Evolutionary conservation across 176 grass and related monocot genomes (phyloP), one percentile per base, ranked within the genome.

Genomic region (Guadua angustifolia): DNA sequence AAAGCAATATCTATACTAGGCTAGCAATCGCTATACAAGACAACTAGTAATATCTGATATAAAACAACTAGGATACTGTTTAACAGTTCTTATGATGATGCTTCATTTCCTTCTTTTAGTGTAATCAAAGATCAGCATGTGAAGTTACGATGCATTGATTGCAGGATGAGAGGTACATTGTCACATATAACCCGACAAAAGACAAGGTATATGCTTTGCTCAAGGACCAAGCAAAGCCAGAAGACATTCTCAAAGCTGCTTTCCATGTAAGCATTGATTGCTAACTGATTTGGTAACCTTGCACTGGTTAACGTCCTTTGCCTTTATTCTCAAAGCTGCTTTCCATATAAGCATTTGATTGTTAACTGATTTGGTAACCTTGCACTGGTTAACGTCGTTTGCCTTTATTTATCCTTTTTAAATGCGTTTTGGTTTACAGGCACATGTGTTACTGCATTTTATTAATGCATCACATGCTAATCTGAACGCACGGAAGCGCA

Each of bases 121-220:
- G 12, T 26, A 74, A 44, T 53, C 33, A 53, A 73, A 68, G 25
- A 75, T 33, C 33, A 5, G 26, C 17, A 53, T 64, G 22, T 60
- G 4, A 79, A 40, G 12, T 75, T 57, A 21, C 59, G 24, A 19
- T 14, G 4, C 9, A 19, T 74, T 8, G 12, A 63, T 86, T 86
- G 50, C 81, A 99, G 96, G 92, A 90, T 66, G 96, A 99, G 77
- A 94, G 93, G 83, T 98, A 95, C 73, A 87, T 98, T 33, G 93
- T 98, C 62, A 98, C 91, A 11, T 98, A 98, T 84, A 98, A 98
- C 50, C 93, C 88, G 18, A 90, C 93, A 74, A 98, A 94, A 68
- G 96, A 95, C 87, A 98, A 93, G 79, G 94, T 98, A 77, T 98
- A 93, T 90, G 91, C 96, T 80, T 85, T 98, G 89, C 89, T 98